Conservation (phyloP, 169 alveolate genomes). For the Amoebophrya sp. region DNA sequence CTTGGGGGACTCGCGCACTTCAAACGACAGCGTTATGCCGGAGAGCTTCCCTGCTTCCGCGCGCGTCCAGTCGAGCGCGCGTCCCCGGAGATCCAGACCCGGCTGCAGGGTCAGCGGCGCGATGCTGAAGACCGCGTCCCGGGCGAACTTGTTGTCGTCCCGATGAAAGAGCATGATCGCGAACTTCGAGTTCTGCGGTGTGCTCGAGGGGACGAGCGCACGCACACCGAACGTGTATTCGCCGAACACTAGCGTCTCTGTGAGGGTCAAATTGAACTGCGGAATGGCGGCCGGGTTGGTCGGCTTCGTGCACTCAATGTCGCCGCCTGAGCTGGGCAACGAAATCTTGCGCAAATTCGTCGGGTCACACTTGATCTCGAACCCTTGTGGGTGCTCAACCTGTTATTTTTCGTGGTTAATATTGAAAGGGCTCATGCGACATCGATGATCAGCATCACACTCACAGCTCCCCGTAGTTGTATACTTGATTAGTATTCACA, state of each 20-base stretch:
- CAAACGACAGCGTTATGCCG: not conserved
- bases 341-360: conserved; percentile 5
- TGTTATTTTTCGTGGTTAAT: no score
- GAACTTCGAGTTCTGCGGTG: not conserved
- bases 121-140: not conserved
- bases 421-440: no score
- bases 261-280: not conserved
- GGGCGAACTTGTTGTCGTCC: not conserved
- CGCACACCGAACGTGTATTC: not conserved
- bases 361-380: conserved; percentile 17
- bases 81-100: not conserved
- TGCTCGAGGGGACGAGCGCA: not conserved
- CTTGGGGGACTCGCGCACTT: not conserved
- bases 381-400: not conserved
- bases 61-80: not conserved
- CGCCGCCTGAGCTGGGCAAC: not conserved
- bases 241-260: not conserved
- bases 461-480: no score
- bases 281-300: not conserved
- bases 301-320: conserved; percentile 3
- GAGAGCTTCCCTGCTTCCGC: conserved; percentile 1
- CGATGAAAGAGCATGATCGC: not conserved
- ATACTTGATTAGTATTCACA: no score
- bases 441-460: no score
- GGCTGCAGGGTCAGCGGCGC: not conserved